Percentiles rank a stretch among this genome's conserved stretches.
Evolutionary conservation across 2,329 filamentous ascomycete species (phyloP).

Genomic region (Thermomyces lanuginosus): DNA sequence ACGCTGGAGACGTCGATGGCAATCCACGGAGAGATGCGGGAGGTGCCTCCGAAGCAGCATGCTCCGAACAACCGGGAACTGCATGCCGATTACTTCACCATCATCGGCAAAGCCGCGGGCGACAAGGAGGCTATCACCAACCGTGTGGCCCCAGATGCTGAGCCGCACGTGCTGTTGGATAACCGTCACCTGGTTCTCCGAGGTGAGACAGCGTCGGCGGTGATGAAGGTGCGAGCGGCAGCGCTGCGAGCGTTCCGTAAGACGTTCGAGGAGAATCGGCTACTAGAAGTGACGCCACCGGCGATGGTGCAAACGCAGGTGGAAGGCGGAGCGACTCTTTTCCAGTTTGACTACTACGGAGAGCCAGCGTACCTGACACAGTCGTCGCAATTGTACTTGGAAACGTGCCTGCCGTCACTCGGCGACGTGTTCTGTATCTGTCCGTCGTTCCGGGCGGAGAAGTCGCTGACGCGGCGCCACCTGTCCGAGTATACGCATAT

Average conservation of each 20-base stretch:
- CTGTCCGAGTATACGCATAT: slow-evolving; percentile 94
- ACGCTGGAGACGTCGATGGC: slow-evolving; percentile 76
- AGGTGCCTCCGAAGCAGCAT: slow-evolving; percentile 59
- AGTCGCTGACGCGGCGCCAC: slow-evolving; percentile 84
- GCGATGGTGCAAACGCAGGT: slow-evolving; percentile 91
- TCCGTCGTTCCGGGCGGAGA: slow-evolving; percentile 97
- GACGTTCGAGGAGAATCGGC: slow-evolving; percentile 58
- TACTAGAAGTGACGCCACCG: slow-evolving; percentile 74
- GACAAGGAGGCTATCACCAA: slow-evolving; percentile 88
- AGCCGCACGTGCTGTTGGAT: slow-evolving; percentile 60
- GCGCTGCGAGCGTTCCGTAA: slow-evolving; percentile 67
- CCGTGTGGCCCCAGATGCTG: slow-evolving; percentile 51
- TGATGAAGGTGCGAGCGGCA: slow-evolving; percentile 73
- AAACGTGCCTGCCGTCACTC: slow-evolving; percentile 78
- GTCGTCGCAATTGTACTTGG: slow-evolving; percentile 91
- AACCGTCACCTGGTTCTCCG: slow-evolving; percentile 72
- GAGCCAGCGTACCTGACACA: slow-evolving; percentile 89
- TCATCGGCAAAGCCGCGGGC: slow-evolving; percentile 63
- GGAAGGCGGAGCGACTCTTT: slow-evolving; percentile 81
- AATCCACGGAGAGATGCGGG: slow-evolving; percentile 67
- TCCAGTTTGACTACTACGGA: slow-evolving; percentile 76
- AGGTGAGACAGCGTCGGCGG: slow-evolving; percentile 64
- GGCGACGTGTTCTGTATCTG: slow-evolving; percentile 97
- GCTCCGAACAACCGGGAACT: slow-evolving; percentile 76
- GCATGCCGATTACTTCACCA: slow-evolving; percentile 74